These are phyloP conservation scores for Malus asiatica DNA, from an alignment of 306 rosid species.

Conservation along the genomic window DNA sequence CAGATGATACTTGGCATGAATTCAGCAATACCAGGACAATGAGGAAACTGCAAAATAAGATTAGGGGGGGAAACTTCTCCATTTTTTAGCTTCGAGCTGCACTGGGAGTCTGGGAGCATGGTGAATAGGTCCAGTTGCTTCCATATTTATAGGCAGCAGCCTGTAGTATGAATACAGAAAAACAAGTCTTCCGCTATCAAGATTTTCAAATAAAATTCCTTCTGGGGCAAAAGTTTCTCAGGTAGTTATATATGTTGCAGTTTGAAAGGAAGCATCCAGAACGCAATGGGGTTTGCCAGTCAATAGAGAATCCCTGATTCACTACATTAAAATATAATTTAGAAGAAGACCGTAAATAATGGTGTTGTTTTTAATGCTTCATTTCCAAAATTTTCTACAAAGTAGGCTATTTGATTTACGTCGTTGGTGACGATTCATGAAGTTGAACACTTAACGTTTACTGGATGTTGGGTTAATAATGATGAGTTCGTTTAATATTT, in stretches of 20 bases:
- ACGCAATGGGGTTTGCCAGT: neutral
- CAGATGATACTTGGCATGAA: constrained; percentile 22
- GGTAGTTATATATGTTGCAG: neutral
- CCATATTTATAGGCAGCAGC: neutral
- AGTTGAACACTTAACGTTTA: neutral
- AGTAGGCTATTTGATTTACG: neutral
- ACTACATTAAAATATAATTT: neutral
- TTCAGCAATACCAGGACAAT: constrained; percentile 19
- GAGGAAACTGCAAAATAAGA: constrained; percentile 26
- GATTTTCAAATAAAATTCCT: neutral
- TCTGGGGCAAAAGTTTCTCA: neutral
- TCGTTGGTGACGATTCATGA: neutral
- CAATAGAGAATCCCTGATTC: neutral
- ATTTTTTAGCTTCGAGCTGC: neutral
- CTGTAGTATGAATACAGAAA: neutral
- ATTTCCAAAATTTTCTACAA: too few species aligned
- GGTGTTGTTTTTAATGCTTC: neutral
- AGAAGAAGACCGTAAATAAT: neutral
- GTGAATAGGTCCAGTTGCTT: neutral
- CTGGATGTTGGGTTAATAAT: neutral
- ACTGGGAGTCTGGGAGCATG: neutral
- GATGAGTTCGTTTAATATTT: neutral
- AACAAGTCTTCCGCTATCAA: neutral
- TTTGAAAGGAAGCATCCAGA: neutral
- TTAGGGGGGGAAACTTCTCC: constrained; percentile 18